Base-by-base conservation (phyloP, 2,329 filamentous ascomycete species). In the Aspergillus sp. region DNA sequence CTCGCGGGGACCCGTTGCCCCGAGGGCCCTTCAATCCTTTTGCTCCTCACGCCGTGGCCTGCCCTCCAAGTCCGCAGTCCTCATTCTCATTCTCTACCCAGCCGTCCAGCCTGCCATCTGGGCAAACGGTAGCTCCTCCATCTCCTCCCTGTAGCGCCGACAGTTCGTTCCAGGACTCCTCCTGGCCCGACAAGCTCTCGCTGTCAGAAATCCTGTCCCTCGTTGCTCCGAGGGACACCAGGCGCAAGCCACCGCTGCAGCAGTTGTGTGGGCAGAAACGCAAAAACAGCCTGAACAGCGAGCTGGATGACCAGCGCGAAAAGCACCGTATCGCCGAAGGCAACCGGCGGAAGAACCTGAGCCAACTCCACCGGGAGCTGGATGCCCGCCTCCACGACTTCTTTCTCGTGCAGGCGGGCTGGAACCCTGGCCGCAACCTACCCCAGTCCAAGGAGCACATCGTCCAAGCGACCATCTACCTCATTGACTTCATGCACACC, bases 381-480 rank as follows among this genome's bases (percentile, higher is more conserved):
- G 57, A 61, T 33, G 51, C 49, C 38, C 54, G 57, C 3, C 51
- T 61, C 22, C 55, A 58, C 30, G 55, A 60, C 37, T 58, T 52
- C 40, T 61, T 60, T 40, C 48, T 61, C 5, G 53, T 59, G 39
- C 48, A 49, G 11, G 59, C 59, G 11, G 57, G 59, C 24, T 63
- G 59, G 57, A 61, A 63, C 29, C 53, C 51, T 13, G 49, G 53
- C 22, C 60, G 61, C 39, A 60, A 52, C 39, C 44, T 59, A 25
- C 53, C 53, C 3, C 53, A 61, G 25, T 62, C 58, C n/a, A 61
- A 61, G 44, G 57, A 61, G 34, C 57, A 61, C 37, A 60, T 60
- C 13, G 54, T 60, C 8, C 54, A 59, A 41, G 57, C 51, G 5
- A 53, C 58, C 3, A 53, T 61, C 33, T 56, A 52, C 30, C 44